Conservation (phyloP, 73 alveolate genomes). For the Blepharisma stoltei region DNA sequence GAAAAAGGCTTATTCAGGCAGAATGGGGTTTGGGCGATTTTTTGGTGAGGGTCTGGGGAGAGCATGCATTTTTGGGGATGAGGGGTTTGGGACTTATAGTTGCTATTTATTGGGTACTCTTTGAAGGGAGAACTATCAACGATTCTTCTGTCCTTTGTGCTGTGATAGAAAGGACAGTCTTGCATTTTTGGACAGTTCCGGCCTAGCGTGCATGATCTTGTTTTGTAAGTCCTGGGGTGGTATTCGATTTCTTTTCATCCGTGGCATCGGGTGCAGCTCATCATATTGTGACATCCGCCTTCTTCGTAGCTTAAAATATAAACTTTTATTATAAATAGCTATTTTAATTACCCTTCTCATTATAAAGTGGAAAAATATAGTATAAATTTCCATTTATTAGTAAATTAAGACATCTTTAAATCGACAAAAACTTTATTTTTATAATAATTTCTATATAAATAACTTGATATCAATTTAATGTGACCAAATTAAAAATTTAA, state of each 20-base stretch:
- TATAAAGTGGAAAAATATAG: too few species aligned
- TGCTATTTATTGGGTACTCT: neutral
- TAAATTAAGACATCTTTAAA: too few species aligned
- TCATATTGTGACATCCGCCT: constrained; percentile 74
- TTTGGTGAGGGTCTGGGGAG: neutral
- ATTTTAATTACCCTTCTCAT: too few species aligned
- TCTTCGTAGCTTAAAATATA: constrained; percentile 48
- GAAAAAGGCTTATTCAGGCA: neutral
- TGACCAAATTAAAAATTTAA: too few species aligned
- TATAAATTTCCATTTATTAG: too few species aligned
- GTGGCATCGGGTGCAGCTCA: constrained; percentile 60
- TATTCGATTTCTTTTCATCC: constrained; percentile 91
- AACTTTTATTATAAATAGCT: too few species aligned
- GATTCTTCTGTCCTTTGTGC: constrained; percentile 39
- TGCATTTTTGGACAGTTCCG: constrained; percentile 40
- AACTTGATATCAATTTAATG: too few species aligned
- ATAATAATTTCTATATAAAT: too few species aligned
- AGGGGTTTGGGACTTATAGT: neutral
- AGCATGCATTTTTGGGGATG: constrained; percentile 7
- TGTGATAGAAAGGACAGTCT: constrained; percentile 55
- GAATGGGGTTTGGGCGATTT: constrained; percentile 18
- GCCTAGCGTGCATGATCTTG: constrained; percentile 63
- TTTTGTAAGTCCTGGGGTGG: constrained; percentile 74
- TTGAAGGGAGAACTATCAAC: constrained; percentile 11
- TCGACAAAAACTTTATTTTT: too few species aligned